phyloP scores from a whole-genome alignment of 1,139 yeast species.

The Kluyveromyces marxianus region DNA sequence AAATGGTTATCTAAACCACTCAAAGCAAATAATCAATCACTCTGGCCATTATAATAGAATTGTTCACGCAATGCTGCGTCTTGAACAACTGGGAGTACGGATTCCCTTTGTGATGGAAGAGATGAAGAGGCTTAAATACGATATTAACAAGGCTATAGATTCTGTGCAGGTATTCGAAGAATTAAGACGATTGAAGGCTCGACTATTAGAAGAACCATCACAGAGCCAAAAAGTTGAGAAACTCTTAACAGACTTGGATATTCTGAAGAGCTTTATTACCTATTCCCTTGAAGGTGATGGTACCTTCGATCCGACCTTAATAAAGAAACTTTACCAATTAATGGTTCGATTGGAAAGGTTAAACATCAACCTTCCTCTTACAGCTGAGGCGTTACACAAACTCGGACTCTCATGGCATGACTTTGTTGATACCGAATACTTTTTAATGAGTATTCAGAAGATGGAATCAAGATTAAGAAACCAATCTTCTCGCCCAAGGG shows the following conservation, averaged over 20 bases:
- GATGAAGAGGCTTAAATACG: conserved; percentile 1
- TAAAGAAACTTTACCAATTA: background rate
- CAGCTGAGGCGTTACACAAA: background rate
- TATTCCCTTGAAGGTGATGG: background rate
- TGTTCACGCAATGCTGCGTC: background rate
- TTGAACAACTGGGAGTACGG: conserved; percentile 1
- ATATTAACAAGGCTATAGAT: background rate
- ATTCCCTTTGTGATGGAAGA: conserved; percentile 3
- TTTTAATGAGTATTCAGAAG: background rate
- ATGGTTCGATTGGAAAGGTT: conserved; percentile 1
- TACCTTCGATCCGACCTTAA: background rate
- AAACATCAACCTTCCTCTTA: background rate
- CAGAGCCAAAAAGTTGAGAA: background rate
- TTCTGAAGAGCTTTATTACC: background rate
- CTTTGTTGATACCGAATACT: conserved; percentile 3
- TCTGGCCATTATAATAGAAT: background rate
- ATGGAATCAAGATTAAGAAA: background rate
- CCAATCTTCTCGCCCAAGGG: background rate
- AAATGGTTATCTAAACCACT: background rate
- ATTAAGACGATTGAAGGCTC: background rate
- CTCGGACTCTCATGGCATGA: conserved; percentile 3
- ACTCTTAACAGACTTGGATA: background rate
- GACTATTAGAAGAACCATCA: background rate
- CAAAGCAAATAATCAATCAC: background rate
- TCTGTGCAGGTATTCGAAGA: background rate